Evolutionary conservation across 2,329 filamentous ascomycete species (phyloP).

Genomic region (Colletotrichum sp.): DNA sequence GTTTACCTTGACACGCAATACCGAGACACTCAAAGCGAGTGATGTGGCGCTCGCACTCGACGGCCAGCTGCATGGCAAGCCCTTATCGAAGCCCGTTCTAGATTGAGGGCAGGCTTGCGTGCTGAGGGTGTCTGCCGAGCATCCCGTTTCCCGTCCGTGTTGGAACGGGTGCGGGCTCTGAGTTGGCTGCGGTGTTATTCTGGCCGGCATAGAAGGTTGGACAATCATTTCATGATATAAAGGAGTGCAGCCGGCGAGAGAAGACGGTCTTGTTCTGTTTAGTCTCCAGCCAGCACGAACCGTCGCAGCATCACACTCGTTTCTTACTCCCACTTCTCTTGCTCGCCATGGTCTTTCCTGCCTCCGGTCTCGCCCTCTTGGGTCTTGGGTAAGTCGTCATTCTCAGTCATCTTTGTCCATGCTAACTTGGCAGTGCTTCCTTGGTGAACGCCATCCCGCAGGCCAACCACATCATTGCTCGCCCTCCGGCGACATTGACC

Average conservation of each 20-base stretch:
- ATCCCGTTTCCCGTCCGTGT: neutral
- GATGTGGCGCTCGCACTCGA: neutral
- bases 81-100: neutral
- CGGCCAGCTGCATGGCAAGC: slow-evolving; percentile 4
- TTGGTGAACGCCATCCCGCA: slow-evolving; percentile 27
- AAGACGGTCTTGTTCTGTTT: neutral
- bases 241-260: neutral
- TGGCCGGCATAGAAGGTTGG: slow-evolving; percentile 26
- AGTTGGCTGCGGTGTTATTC: neutral
- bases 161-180: neutral
- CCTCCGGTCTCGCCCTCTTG: slow-evolving; percentile 28
- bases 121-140: neutral
- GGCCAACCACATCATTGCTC: neutral
- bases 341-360: slow-evolving; percentile 26
- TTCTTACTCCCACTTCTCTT: slow-evolving; percentile 9
- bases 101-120: neutral
- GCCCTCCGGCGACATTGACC: slow-evolving; percentile 7
- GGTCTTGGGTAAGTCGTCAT: slow-evolving; percentile 30
- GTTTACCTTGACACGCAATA: neutral
- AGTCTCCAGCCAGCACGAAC: neutral
- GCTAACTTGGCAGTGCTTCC: slow-evolving; percentile 24
- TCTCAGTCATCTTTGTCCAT: neutral
- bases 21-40: neutral
- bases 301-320: slow-evolving; percentile 25
- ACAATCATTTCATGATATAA: slow-evolving; percentile 16